Percentiles rank a stretch among this genome's conserved stretches.
These are phyloP conservation scores for Wickerhamiella allomyrinae DNA, from an alignment of 805 yeast species.

Conservation along the genomic window DNA sequence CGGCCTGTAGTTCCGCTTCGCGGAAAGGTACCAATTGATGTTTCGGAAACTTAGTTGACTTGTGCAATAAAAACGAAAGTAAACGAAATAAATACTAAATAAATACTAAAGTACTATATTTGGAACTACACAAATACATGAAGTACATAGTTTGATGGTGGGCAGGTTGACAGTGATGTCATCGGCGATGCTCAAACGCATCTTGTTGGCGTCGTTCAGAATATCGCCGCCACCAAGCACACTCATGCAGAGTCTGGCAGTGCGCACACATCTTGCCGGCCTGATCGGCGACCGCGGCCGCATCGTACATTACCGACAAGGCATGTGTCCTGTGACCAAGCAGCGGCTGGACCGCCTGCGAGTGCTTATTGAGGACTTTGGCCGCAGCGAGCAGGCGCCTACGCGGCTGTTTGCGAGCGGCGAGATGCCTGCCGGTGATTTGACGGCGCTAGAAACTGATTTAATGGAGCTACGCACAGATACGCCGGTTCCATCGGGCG, in stretches of 20 bases:
- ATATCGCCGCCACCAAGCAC: constrained; percentile 16
- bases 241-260: constrained; percentile 12
- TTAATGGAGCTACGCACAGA: neutral
- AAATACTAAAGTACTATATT: no score
- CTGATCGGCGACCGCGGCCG: constrained; percentile 14
- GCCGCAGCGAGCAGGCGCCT: constrained; percentile 3
- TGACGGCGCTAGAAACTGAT: constrained; percentile 7
- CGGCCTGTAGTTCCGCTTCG: no score
- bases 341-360: constrained; percentile 17
- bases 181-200: constrained; percentile 10
- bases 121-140: no score
- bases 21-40: neutral
- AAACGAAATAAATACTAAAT: no score
- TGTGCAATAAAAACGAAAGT: no score
- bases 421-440: constrained; percentile 1
- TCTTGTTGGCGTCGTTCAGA: constrained; percentile 13
- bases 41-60: no score
- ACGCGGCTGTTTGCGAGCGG: neutral
- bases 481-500: neutral
- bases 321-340: constrained; percentile 23
- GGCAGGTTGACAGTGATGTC: no score
- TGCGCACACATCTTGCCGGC: constrained; percentile 6
- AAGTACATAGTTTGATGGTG: no score
- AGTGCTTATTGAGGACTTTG: constrained; percentile 19
- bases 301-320: constrained; percentile 20